phyloP scores from a whole-genome alignment of 75 land plant species.

The Ceratopteris richardii region DNA sequence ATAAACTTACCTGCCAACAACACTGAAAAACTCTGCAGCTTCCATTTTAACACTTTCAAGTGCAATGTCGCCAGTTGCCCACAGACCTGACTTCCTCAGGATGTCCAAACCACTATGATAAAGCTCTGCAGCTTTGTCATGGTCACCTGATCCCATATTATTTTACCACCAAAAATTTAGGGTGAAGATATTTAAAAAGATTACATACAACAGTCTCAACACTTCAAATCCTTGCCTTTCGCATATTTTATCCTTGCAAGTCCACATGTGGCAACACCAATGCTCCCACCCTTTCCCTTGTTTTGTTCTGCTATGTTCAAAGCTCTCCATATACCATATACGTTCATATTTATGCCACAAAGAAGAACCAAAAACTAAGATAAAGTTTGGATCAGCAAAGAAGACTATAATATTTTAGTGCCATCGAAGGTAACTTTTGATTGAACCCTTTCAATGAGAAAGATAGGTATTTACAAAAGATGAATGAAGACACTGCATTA shows the following conservation, averaged over 20 bases:
- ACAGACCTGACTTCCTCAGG: slow-evolving; percentile 35
- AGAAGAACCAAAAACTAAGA: no score
- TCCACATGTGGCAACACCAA: slow-evolving; percentile 66
- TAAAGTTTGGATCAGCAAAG: no score
- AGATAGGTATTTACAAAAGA: no score
- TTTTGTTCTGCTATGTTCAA: slow-evolving; percentile 35
- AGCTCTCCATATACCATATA: slow-evolving; percentile 50
- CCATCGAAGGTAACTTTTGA: no score
- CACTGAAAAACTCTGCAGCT: slow-evolving; percentile 69
- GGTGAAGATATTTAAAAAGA: neutral
- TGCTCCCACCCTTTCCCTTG: slow-evolving; percentile 63
- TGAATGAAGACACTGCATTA: no score
- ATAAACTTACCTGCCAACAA: slow-evolving; percentile 57
- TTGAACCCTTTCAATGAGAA: no score
- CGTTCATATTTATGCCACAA: no score
- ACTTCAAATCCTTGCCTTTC: slow-evolving; percentile 30
- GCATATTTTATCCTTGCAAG: slow-evolving; percentile 60
- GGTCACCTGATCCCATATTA: slow-evolving; percentile 39
- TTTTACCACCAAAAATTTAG: slow-evolving; percentile 1
- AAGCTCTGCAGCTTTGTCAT: slow-evolving; percentile 52
- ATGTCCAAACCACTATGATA: slow-evolving; percentile 58
- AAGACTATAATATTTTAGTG: no score
- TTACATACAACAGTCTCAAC: neutral
- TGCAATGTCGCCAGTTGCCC: slow-evolving; percentile 41
- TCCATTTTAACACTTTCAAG: slow-evolving; percentile 70